Conservation (phyloP, 352 stramenopile genomes). For the Elongisporangium senticosum region DNA sequence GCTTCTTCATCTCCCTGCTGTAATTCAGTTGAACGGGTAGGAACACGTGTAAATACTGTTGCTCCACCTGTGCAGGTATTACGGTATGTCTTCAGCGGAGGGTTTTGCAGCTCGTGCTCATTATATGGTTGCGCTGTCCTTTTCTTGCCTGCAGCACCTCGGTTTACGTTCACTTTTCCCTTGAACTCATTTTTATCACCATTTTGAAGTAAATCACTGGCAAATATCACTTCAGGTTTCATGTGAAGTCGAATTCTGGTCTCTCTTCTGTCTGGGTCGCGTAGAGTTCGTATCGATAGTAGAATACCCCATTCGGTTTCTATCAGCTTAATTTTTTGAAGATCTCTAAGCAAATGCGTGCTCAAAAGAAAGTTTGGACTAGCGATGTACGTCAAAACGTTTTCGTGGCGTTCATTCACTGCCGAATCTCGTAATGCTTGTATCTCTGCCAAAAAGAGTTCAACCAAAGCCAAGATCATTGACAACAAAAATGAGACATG, state of each 20-base stretch:
- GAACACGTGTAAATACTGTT: background rate
- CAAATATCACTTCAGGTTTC: conserved; percentile 39
- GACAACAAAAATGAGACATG: conserved; percentile 21
- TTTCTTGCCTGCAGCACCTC: conserved; percentile 10
- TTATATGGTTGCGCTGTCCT: background rate
- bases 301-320: conserved; percentile 45
- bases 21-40: background rate
- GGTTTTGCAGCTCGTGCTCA: background rate
- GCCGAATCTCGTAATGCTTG: conserved; percentile 16
- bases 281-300: conserved; percentile 44
- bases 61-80: background rate
- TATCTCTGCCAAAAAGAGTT: conserved; percentile 20
- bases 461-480: conserved; percentile 31
- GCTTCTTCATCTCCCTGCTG: conserved; percentile 34
- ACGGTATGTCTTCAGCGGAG: background rate
- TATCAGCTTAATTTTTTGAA: conserved; percentile 41
- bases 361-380: conserved; percentile 26
- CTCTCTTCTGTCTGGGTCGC: conserved; percentile 35
- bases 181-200: background rate
- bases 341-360: conserved; percentile 24
- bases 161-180: background rate
- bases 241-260: conserved; percentile 38
- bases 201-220: background rate
- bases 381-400: conserved; percentile 12
- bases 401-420: conserved; percentile 12